These are phyloP conservation scores for Salix udensis DNA, from an alignment of 345 rosid genomes.

Conservation along the genomic window DNA sequence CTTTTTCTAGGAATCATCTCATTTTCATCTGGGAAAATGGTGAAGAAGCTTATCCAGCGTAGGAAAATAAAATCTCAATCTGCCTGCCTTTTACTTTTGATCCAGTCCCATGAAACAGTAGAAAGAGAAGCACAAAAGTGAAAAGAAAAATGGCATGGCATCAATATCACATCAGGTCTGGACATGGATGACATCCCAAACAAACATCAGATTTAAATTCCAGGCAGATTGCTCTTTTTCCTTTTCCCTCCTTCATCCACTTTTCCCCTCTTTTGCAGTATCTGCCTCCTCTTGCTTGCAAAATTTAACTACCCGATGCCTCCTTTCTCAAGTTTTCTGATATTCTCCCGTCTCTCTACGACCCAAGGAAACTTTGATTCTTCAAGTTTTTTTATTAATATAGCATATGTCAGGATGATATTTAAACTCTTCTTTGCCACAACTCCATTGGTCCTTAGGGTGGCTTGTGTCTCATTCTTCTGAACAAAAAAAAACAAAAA, in stretches of 20 bases:
- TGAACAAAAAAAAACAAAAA: conserved; percentile 22
- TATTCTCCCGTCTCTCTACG: conserved; percentile 63
- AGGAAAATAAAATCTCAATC: conserved; percentile 2
- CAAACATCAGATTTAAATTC: conserved; percentile 20
- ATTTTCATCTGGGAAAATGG: not conserved
- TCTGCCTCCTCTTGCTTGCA: conserved; percentile 70
- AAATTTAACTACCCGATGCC: conserved; percentile 65
- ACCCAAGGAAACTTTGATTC: conserved; percentile 89
- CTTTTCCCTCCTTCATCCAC: conserved; percentile 25
- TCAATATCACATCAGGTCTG: not conserved
- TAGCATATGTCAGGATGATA: conserved; percentile 33
- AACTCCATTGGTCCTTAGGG: conserved; percentile 42
- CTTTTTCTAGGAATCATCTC: not conserved
- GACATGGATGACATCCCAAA: not conserved
- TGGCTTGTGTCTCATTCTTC: conserved; percentile 37
- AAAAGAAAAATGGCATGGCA: conserved; percentile 14
- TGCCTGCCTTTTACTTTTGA: conserved; percentile 39
- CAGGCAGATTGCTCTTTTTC: conserved; percentile 22
- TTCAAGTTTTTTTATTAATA: conserved; percentile 39
- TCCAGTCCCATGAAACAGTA: conserved; percentile 44
- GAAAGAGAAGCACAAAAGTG: conserved; percentile 29
- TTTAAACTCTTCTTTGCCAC: conserved; percentile 48
- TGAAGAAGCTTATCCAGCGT: conserved; percentile 18
- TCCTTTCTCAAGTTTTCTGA: conserved; percentile 95
- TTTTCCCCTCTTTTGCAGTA: conserved; percentile 42